Percentiles rank a stretch among this genome's conserved stretches.
These are phyloP conservation scores for Candida morakotiae DNA, from an alignment of 805 yeast genomes.

Conservation along the genomic window DNA sequence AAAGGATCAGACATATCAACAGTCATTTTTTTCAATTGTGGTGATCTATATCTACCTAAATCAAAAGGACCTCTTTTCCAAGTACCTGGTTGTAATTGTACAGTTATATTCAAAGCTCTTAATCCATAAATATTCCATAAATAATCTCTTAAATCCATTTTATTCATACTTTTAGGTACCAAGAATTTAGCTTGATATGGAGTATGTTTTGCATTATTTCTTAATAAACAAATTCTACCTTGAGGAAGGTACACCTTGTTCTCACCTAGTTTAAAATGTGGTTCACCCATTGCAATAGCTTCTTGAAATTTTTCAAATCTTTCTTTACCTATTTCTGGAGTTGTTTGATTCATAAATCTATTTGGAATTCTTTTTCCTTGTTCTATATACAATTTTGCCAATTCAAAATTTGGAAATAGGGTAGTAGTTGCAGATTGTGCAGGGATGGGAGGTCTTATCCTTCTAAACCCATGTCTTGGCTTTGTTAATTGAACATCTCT, in stretches of 20 bases:
- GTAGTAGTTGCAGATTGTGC: slow-evolving; percentile 33
- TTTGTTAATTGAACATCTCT: slow-evolving; percentile 35
- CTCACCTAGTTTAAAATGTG: slow-evolving; percentile 83
- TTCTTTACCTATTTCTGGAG: slow-evolving; percentile 30
- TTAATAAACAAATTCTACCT: slow-evolving; percentile 71
- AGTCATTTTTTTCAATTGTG: slow-evolving; percentile 93
- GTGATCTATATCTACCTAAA: slow-evolving; percentile 67
- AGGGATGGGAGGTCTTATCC: slow-evolving; percentile 33
- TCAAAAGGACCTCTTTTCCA: slow-evolving; percentile 52
- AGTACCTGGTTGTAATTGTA: slow-evolving; percentile 73
- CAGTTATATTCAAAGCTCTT: slow-evolving; percentile 83
- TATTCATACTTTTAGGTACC: slow-evolving; percentile 91
- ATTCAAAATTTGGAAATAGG: slow-evolving; percentile 35
- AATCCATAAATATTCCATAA: slow-evolving; percentile 86
- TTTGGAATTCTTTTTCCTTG: slow-evolving; percentile 42
- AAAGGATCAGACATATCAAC: slow-evolving; percentile 95
- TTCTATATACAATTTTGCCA: slow-evolving; percentile 28
- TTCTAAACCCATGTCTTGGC: slow-evolving; percentile 37
- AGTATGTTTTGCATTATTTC: slow-evolving; percentile 94
- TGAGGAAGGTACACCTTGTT: slow-evolving; percentile 78
- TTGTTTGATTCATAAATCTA: slow-evolving; percentile 31
- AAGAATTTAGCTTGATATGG: slow-evolving; percentile 96
- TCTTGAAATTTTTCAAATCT: slow-evolving; percentile 39
- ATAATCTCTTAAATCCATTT: slow-evolving; percentile 91
- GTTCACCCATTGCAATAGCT: slow-evolving; percentile 48